phyloP scores from a whole-genome alignment of 192 early-diverging fungal genomes.

The Chytriomyces sp. region DNA sequence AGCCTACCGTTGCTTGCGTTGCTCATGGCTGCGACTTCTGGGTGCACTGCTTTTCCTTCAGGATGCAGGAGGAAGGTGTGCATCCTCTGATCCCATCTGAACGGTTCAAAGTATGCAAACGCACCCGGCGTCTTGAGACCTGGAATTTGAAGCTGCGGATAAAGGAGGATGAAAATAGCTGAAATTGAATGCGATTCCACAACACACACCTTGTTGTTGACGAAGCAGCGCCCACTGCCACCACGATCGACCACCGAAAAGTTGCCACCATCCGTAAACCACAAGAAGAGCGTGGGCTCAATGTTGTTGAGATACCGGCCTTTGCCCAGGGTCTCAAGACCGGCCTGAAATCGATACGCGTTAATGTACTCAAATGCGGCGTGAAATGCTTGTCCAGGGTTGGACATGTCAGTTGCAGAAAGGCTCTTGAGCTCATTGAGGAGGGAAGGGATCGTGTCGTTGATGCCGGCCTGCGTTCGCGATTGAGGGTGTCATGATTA shows the following conservation, averaged over 20 bases:
- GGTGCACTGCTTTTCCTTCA: slow-evolving; percentile 29
- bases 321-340: slow-evolving; percentile 69
- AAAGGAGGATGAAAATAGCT: slow-evolving; percentile 24
- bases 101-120: slow-evolving; percentile 73
- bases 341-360: slow-evolving; percentile 60
- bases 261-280: slow-evolving; percentile 77
- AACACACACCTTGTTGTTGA: slow-evolving; percentile 22
- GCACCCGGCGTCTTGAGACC: slow-evolving; percentile 64
- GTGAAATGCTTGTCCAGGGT: slow-evolving; percentile 66
- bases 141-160: slow-evolving; percentile 65
- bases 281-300: slow-evolving; percentile 71
- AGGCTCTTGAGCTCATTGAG: slow-evolving; percentile 66
- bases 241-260: slow-evolving; percentile 37
- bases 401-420: slow-evolving; percentile 62
- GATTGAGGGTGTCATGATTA: too few species aligned
- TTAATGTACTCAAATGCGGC: slow-evolving; percentile 72
- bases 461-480: slow-evolving; percentile 12
- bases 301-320: slow-evolving; percentile 68
- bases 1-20: slow-evolving; percentile 67
- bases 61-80: slow-evolving; percentile 67
- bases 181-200: background rate
- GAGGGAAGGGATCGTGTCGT: slow-evolving; percentile 35
- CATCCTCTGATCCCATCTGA: slow-evolving; percentile 81
- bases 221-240: slow-evolving; percentile 17
- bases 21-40: slow-evolving; percentile 66